These are phyloP conservation scores for Phylloporus sp. DNA, from an alignment of 768 basidiomycete genomes.

Conservation along the genomic window DNA sequence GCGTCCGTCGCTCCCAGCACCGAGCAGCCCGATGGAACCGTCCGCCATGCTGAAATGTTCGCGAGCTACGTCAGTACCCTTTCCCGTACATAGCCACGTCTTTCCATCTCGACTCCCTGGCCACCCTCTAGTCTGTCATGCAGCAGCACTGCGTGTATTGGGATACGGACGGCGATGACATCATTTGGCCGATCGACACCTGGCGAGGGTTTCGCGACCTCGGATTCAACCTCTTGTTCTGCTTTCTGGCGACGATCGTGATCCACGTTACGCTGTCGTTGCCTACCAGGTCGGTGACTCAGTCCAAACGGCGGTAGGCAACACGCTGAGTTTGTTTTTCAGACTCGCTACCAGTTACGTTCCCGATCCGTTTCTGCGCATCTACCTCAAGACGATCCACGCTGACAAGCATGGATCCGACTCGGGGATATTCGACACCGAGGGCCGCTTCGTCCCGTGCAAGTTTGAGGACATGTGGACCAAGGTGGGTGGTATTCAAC, in stretches of 20 bases:
- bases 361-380: slow-evolving; percentile 40
- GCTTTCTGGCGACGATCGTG: slow-evolving; percentile 31
- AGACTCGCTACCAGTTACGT: slow-evolving; percentile 23
- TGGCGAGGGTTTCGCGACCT: slow-evolving; percentile 38
- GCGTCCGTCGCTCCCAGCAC: slow-evolving; percentile 25
- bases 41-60: slow-evolving; percentile 16
- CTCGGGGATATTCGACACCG: slow-evolving; percentile 37
- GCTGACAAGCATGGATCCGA: slow-evolving; percentile 41
- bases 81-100: neutral
- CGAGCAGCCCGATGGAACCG: slow-evolving; percentile 21
- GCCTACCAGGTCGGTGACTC: slow-evolving; percentile 24
- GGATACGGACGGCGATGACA: slow-evolving; percentile 37
- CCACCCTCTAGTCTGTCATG: slow-evolving; percentile 32
- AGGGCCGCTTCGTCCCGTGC: slow-evolving; percentile 38
- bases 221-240: slow-evolving; percentile 37
- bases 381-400: slow-evolving; percentile 34
- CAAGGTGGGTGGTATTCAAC: slow-evolving; percentile 27
- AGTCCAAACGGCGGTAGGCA: neutral
- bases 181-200: slow-evolving; percentile 44
- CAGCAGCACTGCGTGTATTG: slow-evolving; percentile 41
- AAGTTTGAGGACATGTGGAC: slow-evolving; percentile 42
- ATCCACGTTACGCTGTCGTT: slow-evolving; percentile 36
- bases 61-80: slow-evolving; percentile 17
- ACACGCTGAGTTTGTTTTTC: neutral
- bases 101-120: neutral